These are phyloP conservation scores for Rosa rugosa DNA, from an alignment of 306 rosid species.

Conservation along the genomic window DNA sequence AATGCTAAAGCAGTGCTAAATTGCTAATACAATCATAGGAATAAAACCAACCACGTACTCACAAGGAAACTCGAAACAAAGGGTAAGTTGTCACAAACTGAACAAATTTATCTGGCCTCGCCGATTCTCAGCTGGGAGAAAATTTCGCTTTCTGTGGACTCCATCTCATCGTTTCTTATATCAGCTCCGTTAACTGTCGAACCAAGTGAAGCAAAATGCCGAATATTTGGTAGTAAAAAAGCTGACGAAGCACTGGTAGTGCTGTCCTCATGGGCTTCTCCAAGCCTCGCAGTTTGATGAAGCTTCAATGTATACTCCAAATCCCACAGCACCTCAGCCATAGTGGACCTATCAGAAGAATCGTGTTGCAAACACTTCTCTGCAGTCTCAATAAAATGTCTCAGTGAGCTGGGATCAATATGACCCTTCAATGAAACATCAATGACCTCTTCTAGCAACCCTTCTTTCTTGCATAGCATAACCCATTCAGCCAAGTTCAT, in stretches of 20 bases:
- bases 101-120: slow-evolving; percentile 12
- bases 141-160: slow-evolving; percentile 12
- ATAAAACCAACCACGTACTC: background rate
- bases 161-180: slow-evolving; percentile 4
- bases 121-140: slow-evolving; percentile 37
- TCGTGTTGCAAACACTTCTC: slow-evolving; percentile 45
- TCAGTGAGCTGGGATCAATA: slow-evolving; percentile 45
- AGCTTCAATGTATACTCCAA: slow-evolving; percentile 55
- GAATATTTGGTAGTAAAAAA: slow-evolving; percentile 15
- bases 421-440: slow-evolving; percentile 42
- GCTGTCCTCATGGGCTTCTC: slow-evolving; percentile 47
- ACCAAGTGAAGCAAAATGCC: slow-evolving; percentile 26
- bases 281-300: slow-evolving; percentile 32
- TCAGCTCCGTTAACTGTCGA: slow-evolving; percentile 18
- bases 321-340: slow-evolving; percentile 59
- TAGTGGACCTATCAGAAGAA: slow-evolving; percentile 38
- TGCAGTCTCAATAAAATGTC: slow-evolving; percentile 40
- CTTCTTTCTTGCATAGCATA: slow-evolving; percentile 44
- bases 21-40: background rate
- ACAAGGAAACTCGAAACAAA: background rate
- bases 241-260: slow-evolving; percentile 23
- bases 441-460: slow-evolving; percentile 37
- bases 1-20: too few relatives aligned
- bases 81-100: background rate
- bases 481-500: slow-evolving; percentile 55